These are phyloP conservation scores for Fusarium humuli DNA, from an alignment of 2,329 filamentous ascomycete species.

Conservation along the genomic window DNA sequence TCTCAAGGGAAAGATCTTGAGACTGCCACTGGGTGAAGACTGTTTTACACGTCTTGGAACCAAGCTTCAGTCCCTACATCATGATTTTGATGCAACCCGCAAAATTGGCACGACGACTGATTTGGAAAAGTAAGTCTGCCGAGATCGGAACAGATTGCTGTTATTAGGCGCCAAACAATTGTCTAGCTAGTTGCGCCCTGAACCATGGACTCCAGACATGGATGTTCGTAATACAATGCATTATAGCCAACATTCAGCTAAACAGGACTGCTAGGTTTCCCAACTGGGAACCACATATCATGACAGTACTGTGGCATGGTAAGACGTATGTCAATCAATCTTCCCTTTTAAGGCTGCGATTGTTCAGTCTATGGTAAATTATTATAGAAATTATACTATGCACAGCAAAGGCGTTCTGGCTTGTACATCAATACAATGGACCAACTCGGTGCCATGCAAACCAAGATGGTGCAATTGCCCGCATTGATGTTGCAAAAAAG, in stretches of 20 bases:
- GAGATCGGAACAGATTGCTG: not conserved
- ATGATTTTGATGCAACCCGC: conserved; percentile 26
- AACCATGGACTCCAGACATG: not conserved
- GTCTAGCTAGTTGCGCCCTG: not conserved
- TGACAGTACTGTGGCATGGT: not conserved
- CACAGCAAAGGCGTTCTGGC: not conserved
- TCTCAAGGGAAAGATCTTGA: conserved; percentile 48
- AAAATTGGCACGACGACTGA: conserved; percentile 28
- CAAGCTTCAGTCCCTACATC: conserved; percentile 37
- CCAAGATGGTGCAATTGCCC: not conserved
- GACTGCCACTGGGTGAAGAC: conserved; percentile 53
- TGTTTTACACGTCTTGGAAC: conserved; percentile 44
- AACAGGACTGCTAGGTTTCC: not conserved
- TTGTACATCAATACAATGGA: not conserved
- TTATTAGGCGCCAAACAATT: not conserved
- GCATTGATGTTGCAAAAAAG: not conserved
- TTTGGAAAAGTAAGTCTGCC: not conserved
- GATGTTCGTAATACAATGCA: not conserved
- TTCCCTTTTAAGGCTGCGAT: not conserved
- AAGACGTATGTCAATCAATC: not conserved
- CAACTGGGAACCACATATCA: not conserved
- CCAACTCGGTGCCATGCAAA: not conserved
- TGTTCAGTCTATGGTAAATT: not conserved
- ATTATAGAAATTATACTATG: not conserved
- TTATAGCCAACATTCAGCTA: not conserved